Evolutionary conservation across 164 flowering plant genomes (phyloP).

Genomic region (Euptelea pleiosperma): DNA sequence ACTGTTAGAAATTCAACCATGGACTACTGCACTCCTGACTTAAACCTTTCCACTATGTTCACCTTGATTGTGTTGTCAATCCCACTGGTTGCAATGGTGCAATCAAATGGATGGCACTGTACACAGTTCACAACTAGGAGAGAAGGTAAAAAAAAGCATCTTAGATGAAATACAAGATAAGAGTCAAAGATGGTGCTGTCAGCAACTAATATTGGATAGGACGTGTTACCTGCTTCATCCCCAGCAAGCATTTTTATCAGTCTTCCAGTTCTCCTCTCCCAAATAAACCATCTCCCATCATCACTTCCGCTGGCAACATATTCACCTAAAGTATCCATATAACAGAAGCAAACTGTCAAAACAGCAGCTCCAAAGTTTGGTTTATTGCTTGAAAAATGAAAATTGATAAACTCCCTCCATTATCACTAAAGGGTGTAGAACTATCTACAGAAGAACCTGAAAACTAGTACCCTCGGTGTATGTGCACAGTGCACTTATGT

Average conservation of each 20-base stretch:
- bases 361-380: not conserved
- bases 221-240: constrained; percentile 74
- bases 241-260: constrained; percentile 90
- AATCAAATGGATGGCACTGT: constrained; percentile 92
- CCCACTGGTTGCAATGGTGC: constrained; percentile 90
- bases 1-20: constrained; percentile 13
- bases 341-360: not conserved
- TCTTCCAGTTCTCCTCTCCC: constrained; percentile 94
- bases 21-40: not conserved
- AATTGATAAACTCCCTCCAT: too few species aligned
- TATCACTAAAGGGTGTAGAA: not conserved
- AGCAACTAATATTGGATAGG: constrained; percentile 8
- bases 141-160: constrained; percentile 11
- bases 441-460: not conserved
- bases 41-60: constrained; percentile 9
- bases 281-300: constrained; percentile 98
- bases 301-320: constrained; percentile 96
- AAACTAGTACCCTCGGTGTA: not conserved
- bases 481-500: too few species aligned
- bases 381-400: not conserved
- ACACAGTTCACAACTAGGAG: constrained; percentile 87
- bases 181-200: not conserved
- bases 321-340: constrained; percentile 49
- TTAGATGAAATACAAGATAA: not conserved
- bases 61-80: constrained; percentile 93